Percentiles rank a stretch among this genome's conserved stretches.
Evolutionary conservation across 2,329 filamentous ascomycete species (phyloP).

Genomic region (Fusarium sublunatum): DNA sequence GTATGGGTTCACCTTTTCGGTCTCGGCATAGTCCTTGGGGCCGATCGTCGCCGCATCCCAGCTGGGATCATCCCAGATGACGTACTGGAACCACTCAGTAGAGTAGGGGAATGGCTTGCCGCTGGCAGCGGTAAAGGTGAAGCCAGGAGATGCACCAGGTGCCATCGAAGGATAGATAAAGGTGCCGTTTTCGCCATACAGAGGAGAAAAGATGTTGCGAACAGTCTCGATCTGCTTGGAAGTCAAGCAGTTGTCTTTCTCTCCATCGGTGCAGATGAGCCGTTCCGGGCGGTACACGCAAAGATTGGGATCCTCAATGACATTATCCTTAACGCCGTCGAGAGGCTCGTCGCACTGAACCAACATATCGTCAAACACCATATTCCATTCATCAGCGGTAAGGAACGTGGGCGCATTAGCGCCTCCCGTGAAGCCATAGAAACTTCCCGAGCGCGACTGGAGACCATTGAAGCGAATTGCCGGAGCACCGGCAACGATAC

Average conservation of each 20-base stretch:
- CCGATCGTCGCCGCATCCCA: constrained; percentile 47
- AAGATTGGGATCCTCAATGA: constrained; percentile 59
- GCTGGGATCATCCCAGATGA: constrained; percentile 53
- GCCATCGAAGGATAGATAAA: constrained; percentile 32
- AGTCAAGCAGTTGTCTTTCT: constrained; percentile 28
- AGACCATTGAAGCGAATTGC: constrained; percentile 55
- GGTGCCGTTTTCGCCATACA: constrained; percentile 48
- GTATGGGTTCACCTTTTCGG: constrained; percentile 30
- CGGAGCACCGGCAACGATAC: constrained; percentile 60
- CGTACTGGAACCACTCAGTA: constrained; percentile 52
- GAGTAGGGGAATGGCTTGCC: constrained; percentile 21
- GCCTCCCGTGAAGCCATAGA: constrained; percentile 25
- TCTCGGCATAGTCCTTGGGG: constrained; percentile 56
- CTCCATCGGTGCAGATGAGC: constrained; percentile 50
- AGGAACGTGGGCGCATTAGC: constrained; percentile 22
- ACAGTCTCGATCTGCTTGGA: constrained; percentile 23
- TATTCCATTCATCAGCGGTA: constrained; percentile 51
- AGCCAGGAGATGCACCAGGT: constrained; percentile 39
- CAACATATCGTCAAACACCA: constrained; percentile 57
- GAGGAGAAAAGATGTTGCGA: constrained; percentile 24
- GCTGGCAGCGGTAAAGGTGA: constrained; percentile 43
- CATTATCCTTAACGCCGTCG: constrained; percentile 62
- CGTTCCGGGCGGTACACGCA: constrained; percentile 59
- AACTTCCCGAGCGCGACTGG: constrained; percentile 12
- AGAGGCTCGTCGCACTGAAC: constrained; percentile 60